These are phyloP conservation scores for Diutina neorugosa DNA, from an alignment of 1,139 yeast genomes.

Conservation along the genomic window DNA sequence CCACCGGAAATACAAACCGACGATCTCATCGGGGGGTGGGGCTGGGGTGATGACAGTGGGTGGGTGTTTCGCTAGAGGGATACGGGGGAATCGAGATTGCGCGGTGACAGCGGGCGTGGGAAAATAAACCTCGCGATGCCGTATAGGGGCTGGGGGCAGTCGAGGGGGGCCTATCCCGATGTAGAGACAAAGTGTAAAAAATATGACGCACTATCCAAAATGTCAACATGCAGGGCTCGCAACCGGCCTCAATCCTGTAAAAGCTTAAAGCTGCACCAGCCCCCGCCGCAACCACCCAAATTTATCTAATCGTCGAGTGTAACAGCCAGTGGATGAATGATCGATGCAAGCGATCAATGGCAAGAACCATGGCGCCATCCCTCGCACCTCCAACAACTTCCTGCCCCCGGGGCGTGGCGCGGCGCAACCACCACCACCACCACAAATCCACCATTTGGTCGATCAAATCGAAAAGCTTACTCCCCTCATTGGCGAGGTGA, in stretches of 20 bases:
- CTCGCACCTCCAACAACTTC: background rate
- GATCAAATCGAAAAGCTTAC: slow-evolving; percentile 12
- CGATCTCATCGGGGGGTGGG: too few relatives aligned
- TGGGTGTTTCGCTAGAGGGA: too few relatives aligned
- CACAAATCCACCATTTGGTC: slow-evolving; percentile 9
- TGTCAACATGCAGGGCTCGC: background rate
- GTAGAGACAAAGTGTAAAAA: background rate
- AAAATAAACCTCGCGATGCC: background rate
- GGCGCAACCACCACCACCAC: background rate
- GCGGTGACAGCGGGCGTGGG: background rate
- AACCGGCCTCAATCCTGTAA: background rate
- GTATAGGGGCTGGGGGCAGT: background rate
- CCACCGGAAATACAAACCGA: too few relatives aligned
- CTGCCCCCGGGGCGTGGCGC: background rate
- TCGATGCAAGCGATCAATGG: slow-evolving; percentile 4
- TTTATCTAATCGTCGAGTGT: background rate
- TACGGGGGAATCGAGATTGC: too few relatives aligned
- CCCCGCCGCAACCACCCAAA: background rate
- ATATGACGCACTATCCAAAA: background rate
- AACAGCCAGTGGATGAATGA: background rate
- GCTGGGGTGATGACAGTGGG: too few relatives aligned
- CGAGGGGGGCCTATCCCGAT: background rate
- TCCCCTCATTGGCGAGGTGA: slow-evolving; percentile 20
- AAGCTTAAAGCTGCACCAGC: background rate
- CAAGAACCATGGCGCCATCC: background rate